phyloP scores from a whole-genome alignment of 192 early-diverging fungal genomes.

The Gonapodya sp. region DNA sequence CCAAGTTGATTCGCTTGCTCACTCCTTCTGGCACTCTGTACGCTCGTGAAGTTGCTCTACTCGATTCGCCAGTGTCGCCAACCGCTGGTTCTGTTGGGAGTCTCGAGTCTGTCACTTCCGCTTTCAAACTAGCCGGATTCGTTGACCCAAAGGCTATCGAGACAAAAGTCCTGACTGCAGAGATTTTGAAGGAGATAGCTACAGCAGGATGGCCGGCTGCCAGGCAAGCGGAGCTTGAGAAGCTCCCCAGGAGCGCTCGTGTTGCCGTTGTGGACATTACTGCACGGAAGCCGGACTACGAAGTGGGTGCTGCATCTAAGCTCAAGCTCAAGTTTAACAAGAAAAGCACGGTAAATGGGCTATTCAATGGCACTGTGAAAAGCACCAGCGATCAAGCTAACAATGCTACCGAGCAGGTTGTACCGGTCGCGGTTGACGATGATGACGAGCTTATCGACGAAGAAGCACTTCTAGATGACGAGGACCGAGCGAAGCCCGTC shows the following conservation, averaged over 20 bases:
- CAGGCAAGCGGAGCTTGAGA: constrained; percentile 27
- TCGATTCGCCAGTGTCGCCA: constrained; percentile 27
- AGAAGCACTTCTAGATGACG: constrained; percentile 73
- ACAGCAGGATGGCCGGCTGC: constrained; percentile 43
- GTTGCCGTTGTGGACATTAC: constrained; percentile 30
- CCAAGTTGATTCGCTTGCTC: constrained; percentile 51
- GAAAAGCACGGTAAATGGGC: constrained; percentile 22
- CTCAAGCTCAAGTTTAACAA: constrained; percentile 73
- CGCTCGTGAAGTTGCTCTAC: constrained; percentile 59
- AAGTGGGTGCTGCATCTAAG: constrained; percentile 63
- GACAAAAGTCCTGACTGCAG: constrained; percentile 28
- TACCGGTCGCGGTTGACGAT: constrained; percentile 50
- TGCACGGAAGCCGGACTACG: constrained; percentile 73
- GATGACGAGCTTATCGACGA: constrained; percentile 79
- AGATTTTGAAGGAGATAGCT: constrained; percentile 33
- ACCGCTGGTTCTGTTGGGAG: constrained; percentile 43
- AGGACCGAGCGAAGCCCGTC: constrained; percentile 63
- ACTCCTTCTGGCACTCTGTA: constrained; percentile 55
- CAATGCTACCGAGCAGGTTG: constrained; percentile 56
- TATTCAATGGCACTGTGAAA: constrained; percentile 17
- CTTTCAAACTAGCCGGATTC: constrained; percentile 77
- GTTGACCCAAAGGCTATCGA: constrained; percentile 45
- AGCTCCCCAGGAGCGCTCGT: constrained; percentile 32
- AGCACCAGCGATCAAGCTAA: constrained; percentile 27
- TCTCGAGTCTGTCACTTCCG: constrained; percentile 47